Percentiles rank a stretch among this genome's conserved stretches.
phyloP scores from a whole-genome alignment of 768 basidiomycete genomes.

The Paxillus involutus region DNA sequence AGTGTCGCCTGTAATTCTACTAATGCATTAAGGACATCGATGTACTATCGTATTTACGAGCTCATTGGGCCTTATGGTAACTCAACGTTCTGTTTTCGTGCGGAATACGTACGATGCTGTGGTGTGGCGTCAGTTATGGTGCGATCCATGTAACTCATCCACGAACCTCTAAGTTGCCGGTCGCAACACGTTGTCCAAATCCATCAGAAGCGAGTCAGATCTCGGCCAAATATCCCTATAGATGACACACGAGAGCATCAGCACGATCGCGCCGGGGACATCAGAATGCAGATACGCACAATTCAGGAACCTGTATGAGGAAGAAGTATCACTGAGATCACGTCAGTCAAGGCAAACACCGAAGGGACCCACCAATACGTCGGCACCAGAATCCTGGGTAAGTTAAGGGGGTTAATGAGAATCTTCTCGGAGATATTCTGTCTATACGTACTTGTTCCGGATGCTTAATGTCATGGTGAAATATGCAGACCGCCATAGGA shows the following conservation, averaged over 20 bases:
- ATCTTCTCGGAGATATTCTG: slow-evolving; percentile 5
- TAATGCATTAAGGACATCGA: slow-evolving; percentile 10
- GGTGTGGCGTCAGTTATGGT: background rate
- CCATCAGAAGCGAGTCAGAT: slow-evolving; percentile 64
- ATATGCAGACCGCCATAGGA: slow-evolving; percentile 81
- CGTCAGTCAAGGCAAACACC: slow-evolving; percentile 6
- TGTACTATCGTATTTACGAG: slow-evolving; percentile 4
- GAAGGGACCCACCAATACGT: slow-evolving; percentile 55
- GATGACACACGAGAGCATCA: slow-evolving; percentile 7
- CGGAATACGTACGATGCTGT: background rate
- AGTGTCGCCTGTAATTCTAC: slow-evolving; percentile 20
- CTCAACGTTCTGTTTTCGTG: slow-evolving; percentile 9
- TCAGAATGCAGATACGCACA: slow-evolving; percentile 40
- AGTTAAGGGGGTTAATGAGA: slow-evolving; percentile 9
- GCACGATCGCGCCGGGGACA: slow-evolving; percentile 8
- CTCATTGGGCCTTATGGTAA: slow-evolving; percentile 3
- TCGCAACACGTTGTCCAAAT: slow-evolving; percentile 2
- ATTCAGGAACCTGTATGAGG: slow-evolving; percentile 58
- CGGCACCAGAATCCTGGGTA: slow-evolving; percentile 58
- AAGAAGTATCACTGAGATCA: slow-evolving; percentile 9
- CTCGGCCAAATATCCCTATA: slow-evolving; percentile 74
- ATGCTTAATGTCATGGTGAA: slow-evolving; percentile 74
- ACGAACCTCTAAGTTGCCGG: background rate
- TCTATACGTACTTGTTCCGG: slow-evolving; percentile 59
- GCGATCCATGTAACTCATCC: background rate